Base-by-base conservation (phyloP, 129 eudicot species). In the Scalesia atractyloides region DNA sequence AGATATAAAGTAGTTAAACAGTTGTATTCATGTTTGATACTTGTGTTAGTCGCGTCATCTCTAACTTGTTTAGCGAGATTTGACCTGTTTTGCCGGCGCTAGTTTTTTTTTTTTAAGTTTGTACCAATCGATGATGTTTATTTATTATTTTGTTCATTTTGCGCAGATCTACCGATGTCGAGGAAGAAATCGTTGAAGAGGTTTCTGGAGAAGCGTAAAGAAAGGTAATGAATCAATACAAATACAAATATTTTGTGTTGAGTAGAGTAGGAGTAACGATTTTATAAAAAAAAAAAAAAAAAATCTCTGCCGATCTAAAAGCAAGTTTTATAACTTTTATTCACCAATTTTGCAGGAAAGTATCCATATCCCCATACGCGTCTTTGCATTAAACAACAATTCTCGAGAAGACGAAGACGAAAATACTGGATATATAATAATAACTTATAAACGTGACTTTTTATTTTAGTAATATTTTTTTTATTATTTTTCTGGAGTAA, bases 201-300 rank as follows among this genome's bases (percentile, higher is more conserved):
- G 80, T 89, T 89, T 69, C 24, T 89, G 75, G 84, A 83, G 81
- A 89, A 89, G 79, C 87, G 96, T 70, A 86, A 84, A 65, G 91
- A 86, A 72, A 89, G 96, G 96, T 88, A 24, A 3, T 57, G 61
- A 7, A 9, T 2, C 11, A 3, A 47, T 73, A 15, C 16, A 0
- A 6, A 4, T 30, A 26, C n/a, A n/a, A n/a, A n/a, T n/a, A n/a
- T n/a, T n/a, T n/a, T n/a, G n/a, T n/a, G n/a, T n/a, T n/a, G n/a
- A n/a, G n/a, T n/a, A n/a, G n/a, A n/a, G n/a, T n/a, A n/a, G n/a
- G n/a, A n/a, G n/a, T n/a, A n/a, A n/a, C n/a, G n/a, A n/a, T n/a
- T n/a, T n/a, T n/a, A n/a, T n/a, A n/a, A n/a, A n/a, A n/a, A n/a
- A n/a, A n/a, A n/a, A n/a, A n/a, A n/a, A n/a, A n/a, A n/a, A n/a